A percentile compares a stretch with the other conserved stretches of the same genome.
phyloP scores from a whole-genome alignment of 768 basidiomycete genomes.

The Pleurotus cornucopiae region DNA sequence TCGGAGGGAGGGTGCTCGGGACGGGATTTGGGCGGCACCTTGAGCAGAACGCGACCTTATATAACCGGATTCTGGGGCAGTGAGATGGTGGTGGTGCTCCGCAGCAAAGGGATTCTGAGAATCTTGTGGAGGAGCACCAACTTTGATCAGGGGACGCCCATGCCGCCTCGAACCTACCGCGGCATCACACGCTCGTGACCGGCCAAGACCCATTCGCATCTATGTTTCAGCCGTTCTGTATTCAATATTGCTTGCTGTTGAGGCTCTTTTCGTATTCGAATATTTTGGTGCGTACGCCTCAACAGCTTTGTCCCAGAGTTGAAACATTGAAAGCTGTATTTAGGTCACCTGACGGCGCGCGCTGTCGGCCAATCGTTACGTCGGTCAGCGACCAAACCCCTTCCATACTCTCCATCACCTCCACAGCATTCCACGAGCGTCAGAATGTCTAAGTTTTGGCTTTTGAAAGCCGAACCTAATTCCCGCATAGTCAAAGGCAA shows the following conservation, averaged over 20 bases:
- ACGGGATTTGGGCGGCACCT: neutral
- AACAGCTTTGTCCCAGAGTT: no score
- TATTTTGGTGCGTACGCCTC: no score
- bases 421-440: neutral
- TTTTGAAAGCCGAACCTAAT: slow-evolving; percentile 86
- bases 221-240: no score
- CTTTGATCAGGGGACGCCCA: slow-evolving; percentile 3
- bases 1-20: neutral
- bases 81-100: slow-evolving; percentile 2
- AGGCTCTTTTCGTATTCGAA: no score
- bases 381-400: no score
- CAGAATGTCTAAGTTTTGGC: slow-evolving; percentile 42
- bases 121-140: neutral
- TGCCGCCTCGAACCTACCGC: neutral
- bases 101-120: slow-evolving; percentile 1
- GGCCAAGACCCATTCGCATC: neutral
- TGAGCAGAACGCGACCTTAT: neutral
- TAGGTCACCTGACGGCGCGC: no score
- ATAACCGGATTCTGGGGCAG: neutral
- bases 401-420: no score
- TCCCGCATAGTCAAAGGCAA: slow-evolving; percentile 81
- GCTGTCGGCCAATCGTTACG: no score
- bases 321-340: no score
- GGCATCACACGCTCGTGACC: neutral
- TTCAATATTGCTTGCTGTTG: no score